Conservation (phyloP, 2,329 filamentous ascomycete genomes). For the Zymoseptoria pseudotritici region DNA sequence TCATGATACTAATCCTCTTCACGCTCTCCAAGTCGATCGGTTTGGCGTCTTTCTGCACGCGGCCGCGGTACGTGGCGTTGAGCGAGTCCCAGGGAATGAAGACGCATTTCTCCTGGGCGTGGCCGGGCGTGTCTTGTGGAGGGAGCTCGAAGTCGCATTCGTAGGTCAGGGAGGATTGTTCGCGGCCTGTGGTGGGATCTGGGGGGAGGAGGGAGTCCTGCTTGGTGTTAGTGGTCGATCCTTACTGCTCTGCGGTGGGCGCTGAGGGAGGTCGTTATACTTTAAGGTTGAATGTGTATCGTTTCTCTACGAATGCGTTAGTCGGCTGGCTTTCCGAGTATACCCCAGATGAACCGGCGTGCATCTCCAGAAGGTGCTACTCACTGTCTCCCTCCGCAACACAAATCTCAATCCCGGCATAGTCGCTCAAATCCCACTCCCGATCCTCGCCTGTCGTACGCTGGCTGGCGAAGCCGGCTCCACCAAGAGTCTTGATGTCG, state of each 20-base stretch:
- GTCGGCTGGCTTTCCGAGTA: background rate
- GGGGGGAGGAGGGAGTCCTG: slow-evolving; percentile 52
- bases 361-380: background rate
- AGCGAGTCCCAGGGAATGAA: slow-evolving; percentile 59
- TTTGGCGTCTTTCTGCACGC: slow-evolving; percentile 52
- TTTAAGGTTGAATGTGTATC: slow-evolving; percentile 69
- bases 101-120: slow-evolving; percentile 32
- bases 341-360: no score
- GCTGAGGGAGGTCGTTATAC: slow-evolving; percentile 53
- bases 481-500: slow-evolving; percentile 67
- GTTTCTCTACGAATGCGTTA: slow-evolving; percentile 41
- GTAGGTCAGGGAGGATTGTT: slow-evolving; percentile 65
- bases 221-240: slow-evolving; percentile 53
- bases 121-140: slow-evolving; percentile 22
- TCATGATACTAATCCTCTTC: slow-evolving; percentile 68
- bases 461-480: slow-evolving; percentile 76
- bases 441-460: slow-evolving; percentile 52
- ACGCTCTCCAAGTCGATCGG: slow-evolving; percentile 54
- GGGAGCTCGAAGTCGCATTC: slow-evolving; percentile 58
- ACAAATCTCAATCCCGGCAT: slow-evolving; percentile 34
- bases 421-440: slow-evolving; percentile 56
- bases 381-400: slow-evolving; percentile 15
- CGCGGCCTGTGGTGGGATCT: slow-evolving; percentile 55
- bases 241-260: slow-evolving; percentile 58
- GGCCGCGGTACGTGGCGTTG: slow-evolving; percentile 66